Conservation (phyloP, 2,329 filamentous ascomycete species). For the Pseudopyrenochaeta lycopersici region DNA sequence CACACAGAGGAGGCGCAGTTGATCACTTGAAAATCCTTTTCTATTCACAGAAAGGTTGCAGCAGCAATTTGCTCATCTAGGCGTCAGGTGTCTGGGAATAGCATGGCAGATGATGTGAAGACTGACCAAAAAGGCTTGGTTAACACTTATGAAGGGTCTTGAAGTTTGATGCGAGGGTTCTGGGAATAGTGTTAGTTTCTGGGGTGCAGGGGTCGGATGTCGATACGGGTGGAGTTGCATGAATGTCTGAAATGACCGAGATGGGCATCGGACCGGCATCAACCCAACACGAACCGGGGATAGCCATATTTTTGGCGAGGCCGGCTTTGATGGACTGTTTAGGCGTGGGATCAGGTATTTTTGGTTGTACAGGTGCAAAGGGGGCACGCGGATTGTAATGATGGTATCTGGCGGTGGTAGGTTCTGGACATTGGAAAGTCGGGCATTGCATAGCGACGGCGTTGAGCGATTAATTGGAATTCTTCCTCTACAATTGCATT, state of each 20-base stretch:
- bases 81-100: constrained; percentile 6
- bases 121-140: constrained; percentile 18
- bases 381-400: constrained; percentile 5
- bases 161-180: constrained; percentile 12
- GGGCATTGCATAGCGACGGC: constrained; percentile 43
- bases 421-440: constrained; percentile 6
- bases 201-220: constrained; percentile 22
- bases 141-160: not conserved
- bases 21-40: constrained; percentile 1
- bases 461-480: constrained; percentile 22
- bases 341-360: constrained; percentile 1
- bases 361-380: constrained; percentile 6
- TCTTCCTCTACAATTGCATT: not conserved
- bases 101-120: constrained; percentile 8
- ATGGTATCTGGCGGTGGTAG: constrained; percentile 7
- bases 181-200: constrained; percentile 29
- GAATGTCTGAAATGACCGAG: constrained; percentile 38
- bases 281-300: constrained; percentile 16
- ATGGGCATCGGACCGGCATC: constrained; percentile 20
- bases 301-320: not conserved
- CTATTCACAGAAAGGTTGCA: not conserved
- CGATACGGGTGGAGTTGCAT: constrained; percentile 42
- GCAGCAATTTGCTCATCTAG: not conserved
- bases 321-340: constrained; percentile 4
- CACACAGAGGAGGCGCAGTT: constrained; percentile 65